Percentiles rank a stretch among this genome's conserved stretches.
These are phyloP conservation scores for Corrigiola litoralis DNA, from an alignment of 179 eudicot species.

Conservation along the genomic window DNA sequence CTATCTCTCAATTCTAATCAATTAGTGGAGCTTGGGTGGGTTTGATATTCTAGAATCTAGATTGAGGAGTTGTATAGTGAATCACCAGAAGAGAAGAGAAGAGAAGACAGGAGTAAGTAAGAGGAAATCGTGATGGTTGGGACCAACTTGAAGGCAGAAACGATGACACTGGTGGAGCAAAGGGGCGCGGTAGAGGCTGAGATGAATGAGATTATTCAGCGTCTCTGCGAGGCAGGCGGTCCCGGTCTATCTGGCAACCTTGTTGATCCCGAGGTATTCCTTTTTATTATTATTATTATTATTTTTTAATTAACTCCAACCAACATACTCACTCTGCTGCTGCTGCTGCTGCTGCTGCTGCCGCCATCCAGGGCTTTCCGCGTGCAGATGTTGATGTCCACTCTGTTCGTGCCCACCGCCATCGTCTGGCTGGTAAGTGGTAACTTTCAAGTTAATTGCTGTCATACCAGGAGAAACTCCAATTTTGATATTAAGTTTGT, in stretches of 20 bases:
- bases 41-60: too few species aligned
- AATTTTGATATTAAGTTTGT: background rate
- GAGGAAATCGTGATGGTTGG: slow-evolving; percentile 46
- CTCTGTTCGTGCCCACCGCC: slow-evolving; percentile 61
- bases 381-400: slow-evolving; percentile 78
- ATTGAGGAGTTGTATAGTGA: too few species aligned
- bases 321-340: background rate
- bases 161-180: slow-evolving; percentile 60
- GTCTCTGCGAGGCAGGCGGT: slow-evolving; percentile 58
- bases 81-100: too few species aligned
- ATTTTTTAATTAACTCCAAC: background rate
- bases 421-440: slow-evolving; percentile 62
- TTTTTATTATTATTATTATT: background rate
- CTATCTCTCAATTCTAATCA: too few species aligned
- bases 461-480: background rate
- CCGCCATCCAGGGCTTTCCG: slow-evolving; percentile 69
- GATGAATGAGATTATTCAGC: slow-evolving; percentile 65
- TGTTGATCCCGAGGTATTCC: slow-evolving; percentile 56
- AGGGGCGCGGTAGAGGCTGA: slow-evolving; percentile 56
- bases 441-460: too few species aligned
- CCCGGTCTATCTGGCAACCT: slow-evolving; percentile 84
- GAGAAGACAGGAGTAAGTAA: background rate
- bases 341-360: background rate
- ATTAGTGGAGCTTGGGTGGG: too few species aligned
- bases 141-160: slow-evolving; percentile 69